Percentiles rank a stretch among this genome's conserved stretches.
These are phyloP conservation scores for Ettlia oleoabundans DNA, from an alignment of 139 green algal genomes.

Conservation along the genomic window DNA sequence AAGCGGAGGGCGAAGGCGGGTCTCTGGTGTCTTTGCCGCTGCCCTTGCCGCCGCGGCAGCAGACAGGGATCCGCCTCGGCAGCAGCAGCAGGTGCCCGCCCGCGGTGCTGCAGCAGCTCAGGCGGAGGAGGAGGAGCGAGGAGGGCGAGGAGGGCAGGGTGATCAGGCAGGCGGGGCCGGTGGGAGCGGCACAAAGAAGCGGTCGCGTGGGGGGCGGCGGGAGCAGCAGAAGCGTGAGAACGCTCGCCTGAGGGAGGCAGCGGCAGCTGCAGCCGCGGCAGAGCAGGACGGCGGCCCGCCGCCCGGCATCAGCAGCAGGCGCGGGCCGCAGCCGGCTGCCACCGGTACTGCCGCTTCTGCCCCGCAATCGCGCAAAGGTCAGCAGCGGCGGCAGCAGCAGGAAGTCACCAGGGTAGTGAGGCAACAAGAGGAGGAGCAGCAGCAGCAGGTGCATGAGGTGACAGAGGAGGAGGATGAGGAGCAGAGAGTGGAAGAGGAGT, in stretches of 20 bases:
- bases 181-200: neutral
- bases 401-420: neutral
- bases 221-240: conserved; percentile 9
- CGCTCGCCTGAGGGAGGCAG: neutral
- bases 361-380: too few species aligned
- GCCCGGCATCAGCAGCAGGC: conserved; percentile 1
- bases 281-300: neutral
- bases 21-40: neutral
- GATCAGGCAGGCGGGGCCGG: neutral
- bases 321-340: neutral
- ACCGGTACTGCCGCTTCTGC: neutral
- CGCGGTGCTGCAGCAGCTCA: neutral
- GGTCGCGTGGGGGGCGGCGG: neutral
- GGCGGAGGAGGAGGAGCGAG: neutral
- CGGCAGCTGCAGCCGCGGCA: neutral
- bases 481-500: neutral
- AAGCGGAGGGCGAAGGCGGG: neutral
- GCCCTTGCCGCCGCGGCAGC: neutral
- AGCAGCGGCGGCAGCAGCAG: too few species aligned
- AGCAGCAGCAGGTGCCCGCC: conserved; percentile 8
- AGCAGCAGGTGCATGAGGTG: neutral
- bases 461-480: neutral
- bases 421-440: neutral
- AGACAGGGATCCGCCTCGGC: neutral
- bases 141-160: neutral